Percentiles rank a stretch among this genome's conserved stretches.
Evolutionary conservation across 208 protist species (phyloP).

Genomic region (Leishmania amazonensis): DNA sequence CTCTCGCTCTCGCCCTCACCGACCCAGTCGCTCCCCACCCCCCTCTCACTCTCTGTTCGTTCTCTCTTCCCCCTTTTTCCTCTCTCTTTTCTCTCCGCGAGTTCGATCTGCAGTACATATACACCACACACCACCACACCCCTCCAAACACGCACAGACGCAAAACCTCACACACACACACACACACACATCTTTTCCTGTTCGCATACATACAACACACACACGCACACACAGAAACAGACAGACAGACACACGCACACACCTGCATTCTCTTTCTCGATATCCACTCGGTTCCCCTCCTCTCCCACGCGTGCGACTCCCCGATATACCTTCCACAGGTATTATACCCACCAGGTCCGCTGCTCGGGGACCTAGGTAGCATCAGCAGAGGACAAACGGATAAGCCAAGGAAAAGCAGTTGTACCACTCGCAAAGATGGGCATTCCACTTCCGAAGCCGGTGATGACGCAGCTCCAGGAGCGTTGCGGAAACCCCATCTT

Average conservation of each 20-base stretch:
- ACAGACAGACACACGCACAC: background rate
- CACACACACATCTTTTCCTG: background rate
- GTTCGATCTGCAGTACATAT: background rate
- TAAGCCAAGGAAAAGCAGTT: background rate
- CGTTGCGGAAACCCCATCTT: conserved; percentile 89
- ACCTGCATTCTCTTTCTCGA: background rate
- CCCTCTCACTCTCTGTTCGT: background rate
- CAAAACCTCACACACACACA: background rate
- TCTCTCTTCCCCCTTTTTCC: conserved; percentile 6
- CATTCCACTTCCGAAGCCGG: conserved; percentile 89
- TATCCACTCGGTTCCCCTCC: background rate
- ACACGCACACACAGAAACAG: conserved; percentile 10
- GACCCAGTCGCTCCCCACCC: background rate
- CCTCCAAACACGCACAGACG: background rate
- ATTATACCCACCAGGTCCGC: background rate
- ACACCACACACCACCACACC: background rate
- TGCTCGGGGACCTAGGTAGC: background rate
- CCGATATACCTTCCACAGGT: background rate
- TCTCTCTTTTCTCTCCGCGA: background rate
- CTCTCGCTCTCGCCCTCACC: background rate
- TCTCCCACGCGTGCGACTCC: background rate
- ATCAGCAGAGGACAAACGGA: conserved; percentile 4
- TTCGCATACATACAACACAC: conserved; percentile 8
- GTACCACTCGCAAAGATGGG: conserved; percentile 61
- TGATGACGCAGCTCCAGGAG: conserved; percentile 89